These are phyloP conservation scores for Iris macrosiphon DNA, from an alignment of 106 monocot species.

Conservation along the genomic window DNA sequence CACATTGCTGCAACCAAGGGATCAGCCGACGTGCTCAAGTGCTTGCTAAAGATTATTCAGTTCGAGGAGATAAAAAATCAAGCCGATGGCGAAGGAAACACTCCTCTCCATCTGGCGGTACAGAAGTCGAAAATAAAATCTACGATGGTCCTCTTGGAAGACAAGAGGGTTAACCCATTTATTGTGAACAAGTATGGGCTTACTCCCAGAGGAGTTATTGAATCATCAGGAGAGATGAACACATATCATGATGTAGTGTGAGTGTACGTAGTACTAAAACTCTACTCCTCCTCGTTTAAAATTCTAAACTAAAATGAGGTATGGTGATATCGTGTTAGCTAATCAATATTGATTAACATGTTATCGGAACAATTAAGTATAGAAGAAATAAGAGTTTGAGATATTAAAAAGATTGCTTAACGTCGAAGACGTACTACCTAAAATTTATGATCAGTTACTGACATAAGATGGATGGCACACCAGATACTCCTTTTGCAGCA, in stretches of 20 bases:
- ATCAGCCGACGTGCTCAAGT: conserved; percentile 13
- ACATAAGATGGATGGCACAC: background rate
- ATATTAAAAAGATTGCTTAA: no score
- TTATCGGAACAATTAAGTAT: no score
- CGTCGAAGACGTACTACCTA: no score
- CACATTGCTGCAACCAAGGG: conserved; percentile 17
- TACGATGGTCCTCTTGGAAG: conserved; percentile 13
- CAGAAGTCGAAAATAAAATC: conserved; percentile 20
- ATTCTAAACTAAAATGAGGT: background rate
- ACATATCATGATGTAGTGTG: conserved; percentile 14
- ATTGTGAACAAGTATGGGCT: conserved; percentile 12
- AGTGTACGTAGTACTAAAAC: no score
- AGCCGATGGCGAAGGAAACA: conserved; percentile 17
- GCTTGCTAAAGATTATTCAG: conserved; percentile 15
- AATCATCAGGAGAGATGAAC: conserved; percentile 3
- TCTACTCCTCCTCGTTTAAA: no score
- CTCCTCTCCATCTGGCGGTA: conserved; percentile 33
- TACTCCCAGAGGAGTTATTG: conserved; percentile 14
- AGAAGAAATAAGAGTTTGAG: no score
- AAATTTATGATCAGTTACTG: background rate
- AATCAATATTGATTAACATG: background rate
- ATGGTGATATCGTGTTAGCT: background rate
- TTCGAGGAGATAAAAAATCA: conserved; percentile 26
- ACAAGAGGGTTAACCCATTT: conserved; percentile 20
- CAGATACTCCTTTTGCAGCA: conserved; percentile 16